Evolutionary conservation across 148 eudicot genomes (phyloP).

Genomic region (Rhododendron kiyosumense): DNA sequence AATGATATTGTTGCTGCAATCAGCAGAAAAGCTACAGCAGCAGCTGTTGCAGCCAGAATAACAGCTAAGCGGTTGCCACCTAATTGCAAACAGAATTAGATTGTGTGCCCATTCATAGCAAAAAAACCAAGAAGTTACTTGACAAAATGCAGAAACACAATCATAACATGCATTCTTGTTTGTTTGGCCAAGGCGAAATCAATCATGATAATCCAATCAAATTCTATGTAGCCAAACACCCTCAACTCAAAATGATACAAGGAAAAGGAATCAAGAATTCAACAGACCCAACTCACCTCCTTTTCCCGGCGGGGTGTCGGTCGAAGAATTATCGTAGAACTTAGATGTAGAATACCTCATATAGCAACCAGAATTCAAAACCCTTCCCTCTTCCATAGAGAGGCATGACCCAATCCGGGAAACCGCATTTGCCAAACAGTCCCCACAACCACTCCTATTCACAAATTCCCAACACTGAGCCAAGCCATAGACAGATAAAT

Average conservation of each 20-base stretch:
- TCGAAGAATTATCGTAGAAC: slow-evolving; percentile 29
- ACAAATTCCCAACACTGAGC: slow-evolving; percentile 54
- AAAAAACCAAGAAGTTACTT: not conserved
- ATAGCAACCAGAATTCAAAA: slow-evolving; percentile 49
- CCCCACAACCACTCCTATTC: slow-evolving; percentile 29
- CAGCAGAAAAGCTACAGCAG: slow-evolving; percentile 25
- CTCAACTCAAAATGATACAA: not conserved
- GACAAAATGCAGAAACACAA: not conserved
- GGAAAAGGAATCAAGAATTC: not conserved
- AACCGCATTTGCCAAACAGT: slow-evolving; percentile 33
- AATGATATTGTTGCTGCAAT: slow-evolving; percentile 19
- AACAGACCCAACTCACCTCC: slow-evolving; percentile 19
- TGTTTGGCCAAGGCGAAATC: not conserved
- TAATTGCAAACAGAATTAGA: not conserved
- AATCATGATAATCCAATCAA: not conserved
- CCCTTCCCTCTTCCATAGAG: slow-evolving; percentile 37
- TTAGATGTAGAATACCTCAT: slow-evolving; percentile 40
- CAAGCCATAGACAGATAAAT: slow-evolving; percentile 40
- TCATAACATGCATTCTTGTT: not conserved
- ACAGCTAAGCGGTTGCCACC: slow-evolving; percentile 17
- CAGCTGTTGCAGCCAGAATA: slow-evolving; percentile 26
- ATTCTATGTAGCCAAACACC: not conserved
- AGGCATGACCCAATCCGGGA: slow-evolving; percentile 21
- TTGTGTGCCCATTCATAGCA: not conserved
- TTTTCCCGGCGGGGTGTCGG: not conserved